Evolutionary conservation across 1,284 basidiomycete species (phyloP), one percentile per base, ranked within the genome.

Genomic region (Testicularia cyperi): DNA sequence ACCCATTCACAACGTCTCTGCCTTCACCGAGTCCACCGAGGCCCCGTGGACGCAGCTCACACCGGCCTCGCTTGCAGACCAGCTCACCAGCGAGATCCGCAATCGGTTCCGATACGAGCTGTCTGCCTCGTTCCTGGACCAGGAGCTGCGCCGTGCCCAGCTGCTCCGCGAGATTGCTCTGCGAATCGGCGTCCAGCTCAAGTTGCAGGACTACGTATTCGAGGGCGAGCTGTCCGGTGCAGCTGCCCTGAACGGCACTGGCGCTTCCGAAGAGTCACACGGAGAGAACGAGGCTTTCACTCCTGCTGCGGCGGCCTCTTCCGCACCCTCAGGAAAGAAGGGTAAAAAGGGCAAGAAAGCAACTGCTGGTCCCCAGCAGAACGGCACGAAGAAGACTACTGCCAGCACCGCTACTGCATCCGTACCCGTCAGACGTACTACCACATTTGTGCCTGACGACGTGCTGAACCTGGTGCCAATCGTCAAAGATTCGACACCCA

Each of bases 101-200:
- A 55, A 58, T 8, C 78, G 82, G 31, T 83, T 78, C 78, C 78
- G 82, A 42, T 83, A 78, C 77, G 68, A 75, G 30, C 69, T 83
- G 25, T 74, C 80, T 5, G 61, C 69, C 1, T 28, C 43, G 6
- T 79, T 74, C 74, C 72, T 82, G 37, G 64, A 71, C 20, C 39
- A 68, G 22, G 70, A 75, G 23, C 36, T 70, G 31, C 66, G 64
- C 30, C 79, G 78, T 64, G 66, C 70, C 10, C 81, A 82, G 74
- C 62, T 81, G 18, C 74, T 82, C 22, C 78, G 82, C 15, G 82
- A 83, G 66, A 61, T 83, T 19, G 80, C 80, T 15, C 72, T 78
- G 32, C 76, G 81, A 38, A 74, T 78, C 27, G 82, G 81, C n/a
- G 78, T 82, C 65, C 82, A 83, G 77, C 77, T 83, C 40, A 77